Base-by-base conservation (phyloP, 495 filamentous ascomycete species). In the Penicillium macrosclerotiorum region DNA sequence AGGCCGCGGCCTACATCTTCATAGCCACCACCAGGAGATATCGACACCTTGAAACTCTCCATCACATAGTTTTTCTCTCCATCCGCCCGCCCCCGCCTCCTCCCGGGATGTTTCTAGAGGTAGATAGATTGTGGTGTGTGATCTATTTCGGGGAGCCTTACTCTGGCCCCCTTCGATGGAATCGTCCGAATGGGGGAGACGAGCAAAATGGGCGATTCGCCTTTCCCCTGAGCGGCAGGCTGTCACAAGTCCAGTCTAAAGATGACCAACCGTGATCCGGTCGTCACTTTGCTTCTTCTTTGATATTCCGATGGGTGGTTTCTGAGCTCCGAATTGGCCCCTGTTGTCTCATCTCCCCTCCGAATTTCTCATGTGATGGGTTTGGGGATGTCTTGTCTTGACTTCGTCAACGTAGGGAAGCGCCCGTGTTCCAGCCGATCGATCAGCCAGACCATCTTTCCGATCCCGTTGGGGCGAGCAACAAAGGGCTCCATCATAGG, bases 401-500 rank as follows among this genome's bases (percentile, higher is more conserved):
- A n/a, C n/a, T n/a, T n/a, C n/a, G n/a, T n/a, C n/a, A n/a, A n/a
- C n/a, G n/a, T n/a, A n/a, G 37, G 37, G 20, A 24, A 29, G 23
- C 30, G 11, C 37, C 16, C 14, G 12, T 26, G 11, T 31, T 39
- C 38, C 24, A 38, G 35, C 27, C 17, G 33, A 42, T 43, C 38
- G 37, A 47, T 47, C 34, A 43, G 5, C 9, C 26, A 17, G 35
- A n/a, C 6, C 18, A 31, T 44, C 30, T 37, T 27, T 20, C 25
- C 55, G 51, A 52, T 51, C 43, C 43, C 42, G 49, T 50, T 47
- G 33, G 49, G 37, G 37, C n/a, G 14, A 31, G 32, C 18, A 29
- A 27, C 19, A 14, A 30, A 7, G 14, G 48, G 44, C 27, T 49
- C 53, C 53, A 56, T 56, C 52, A 55, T 47, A 55, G 44, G 49